Percentiles rank a stretch among this genome's conserved stretches.
phyloP scores from a whole-genome alignment of 1,139 yeast genomes.

The Blastobotrys buckinghamii region DNA sequence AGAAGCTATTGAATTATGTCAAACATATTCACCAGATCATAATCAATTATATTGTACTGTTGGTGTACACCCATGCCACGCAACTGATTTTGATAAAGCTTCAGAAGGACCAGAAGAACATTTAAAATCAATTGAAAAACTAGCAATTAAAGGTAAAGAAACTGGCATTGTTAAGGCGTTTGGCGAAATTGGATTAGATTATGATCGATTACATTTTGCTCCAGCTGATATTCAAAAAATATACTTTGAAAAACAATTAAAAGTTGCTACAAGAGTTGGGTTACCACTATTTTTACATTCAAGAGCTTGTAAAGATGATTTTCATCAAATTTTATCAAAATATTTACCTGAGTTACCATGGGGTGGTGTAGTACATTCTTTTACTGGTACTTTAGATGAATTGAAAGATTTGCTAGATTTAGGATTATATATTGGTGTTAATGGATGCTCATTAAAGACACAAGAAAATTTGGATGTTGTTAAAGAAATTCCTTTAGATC shows the following conservation, averaged over 20 bases:
- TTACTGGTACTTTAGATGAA: constrained; percentile 77
- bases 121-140: constrained; percentile 41
- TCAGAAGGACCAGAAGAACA: constrained; percentile 19
- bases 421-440: constrained; percentile 73
- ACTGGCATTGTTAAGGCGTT: constrained; percentile 57
- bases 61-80: constrained; percentile 94
- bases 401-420: constrained; percentile 44
- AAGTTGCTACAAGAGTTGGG: constrained; percentile 45
- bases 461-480: constrained; percentile 68
- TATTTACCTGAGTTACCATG: constrained; percentile 39
- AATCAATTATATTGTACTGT: constrained; percentile 54
- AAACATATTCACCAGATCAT: constrained; percentile 31
- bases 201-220: constrained; percentile 78
- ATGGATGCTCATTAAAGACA: constrained; percentile 87
- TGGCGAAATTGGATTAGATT: constrained; percentile 93
- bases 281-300: constrained; percentile 85
- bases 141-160: constrained; percentile 46
- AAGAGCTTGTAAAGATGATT: constrained; percentile 84
- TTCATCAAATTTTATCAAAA: constrained; percentile 55
- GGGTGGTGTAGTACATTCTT: constrained; percentile 85
- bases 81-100: constrained; percentile 51
- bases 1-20: constrained; percentile 42
- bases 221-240: constrained; percentile 57
- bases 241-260: constrained; percentile 68
- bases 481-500: constrained; percentile 56